phyloP scores from a whole-genome alignment of 225 moss, liverwort and hornwort genomes.

The Pseudisothecium myosuroides region DNA sequence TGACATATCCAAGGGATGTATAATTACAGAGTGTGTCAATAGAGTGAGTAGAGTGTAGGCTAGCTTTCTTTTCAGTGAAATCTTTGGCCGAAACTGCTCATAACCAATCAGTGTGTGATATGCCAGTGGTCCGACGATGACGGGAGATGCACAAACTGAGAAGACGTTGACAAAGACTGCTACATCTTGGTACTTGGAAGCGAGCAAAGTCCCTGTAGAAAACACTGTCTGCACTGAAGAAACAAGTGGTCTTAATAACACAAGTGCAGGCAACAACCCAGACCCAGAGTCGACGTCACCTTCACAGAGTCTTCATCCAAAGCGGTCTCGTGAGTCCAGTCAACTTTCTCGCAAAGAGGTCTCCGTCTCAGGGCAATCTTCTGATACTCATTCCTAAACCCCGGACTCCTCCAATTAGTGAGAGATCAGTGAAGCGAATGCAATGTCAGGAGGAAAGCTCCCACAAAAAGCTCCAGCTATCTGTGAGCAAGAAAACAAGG shows the following conservation, averaged over 20 bases:
- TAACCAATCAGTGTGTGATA: not conserved
- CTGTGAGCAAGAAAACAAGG: slow-evolving; percentile 38
- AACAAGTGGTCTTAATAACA: not conserved
- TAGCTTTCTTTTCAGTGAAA: not conserved
- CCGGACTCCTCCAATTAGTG: slow-evolving; percentile 31
- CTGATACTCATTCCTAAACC: slow-evolving; percentile 7
- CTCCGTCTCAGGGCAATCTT: not conserved
- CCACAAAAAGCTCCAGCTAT: slow-evolving; percentile 7
- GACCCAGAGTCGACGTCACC: not conserved
- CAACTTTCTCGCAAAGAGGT: not conserved
- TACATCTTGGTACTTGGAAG: slow-evolving; percentile 52
- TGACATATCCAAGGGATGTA: not conserved
- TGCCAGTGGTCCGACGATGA: slow-evolving; percentile 10
- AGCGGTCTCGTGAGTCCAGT: not conserved
- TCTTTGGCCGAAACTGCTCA: not conserved
- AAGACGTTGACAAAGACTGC: slow-evolving; percentile 32
- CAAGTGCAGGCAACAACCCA: not conserved
- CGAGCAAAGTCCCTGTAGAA: slow-evolving; percentile 29
- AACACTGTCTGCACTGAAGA: slow-evolving; percentile 8
- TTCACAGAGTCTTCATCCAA: not conserved
- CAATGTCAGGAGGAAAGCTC: slow-evolving; percentile 14
- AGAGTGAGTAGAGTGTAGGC: not conserved
- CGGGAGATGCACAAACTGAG: slow-evolving; percentile 27
- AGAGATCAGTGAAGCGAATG: slow-evolving; percentile 26
- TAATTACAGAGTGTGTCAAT: not conserved